phyloP scores from a whole-genome alignment of 164 flowering plant species.

The Liriodendron chinense region DNA sequence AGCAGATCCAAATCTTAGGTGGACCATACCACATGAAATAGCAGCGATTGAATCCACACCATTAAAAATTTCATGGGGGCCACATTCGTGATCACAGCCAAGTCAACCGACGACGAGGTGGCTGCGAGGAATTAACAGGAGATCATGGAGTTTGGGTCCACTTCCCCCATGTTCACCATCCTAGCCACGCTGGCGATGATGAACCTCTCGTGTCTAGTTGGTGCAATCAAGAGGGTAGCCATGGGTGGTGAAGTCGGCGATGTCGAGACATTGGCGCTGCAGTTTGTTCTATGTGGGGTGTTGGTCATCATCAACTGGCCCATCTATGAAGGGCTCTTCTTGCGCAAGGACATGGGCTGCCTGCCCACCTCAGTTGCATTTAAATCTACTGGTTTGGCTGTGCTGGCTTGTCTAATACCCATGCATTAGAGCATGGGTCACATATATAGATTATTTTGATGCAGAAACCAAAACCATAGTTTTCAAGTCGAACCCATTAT shows the following conservation, averaged over 20 bases:
- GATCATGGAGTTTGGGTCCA: slow-evolving; percentile 64
- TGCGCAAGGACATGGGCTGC: slow-evolving; percentile 67
- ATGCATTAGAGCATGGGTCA: background rate
- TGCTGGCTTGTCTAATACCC: slow-evolving; percentile 7
- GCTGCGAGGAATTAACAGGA: slow-evolving; percentile 46
- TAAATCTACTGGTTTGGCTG: slow-evolving; percentile 39
- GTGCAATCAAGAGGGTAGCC: slow-evolving; percentile 21
- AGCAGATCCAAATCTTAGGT: too few relatives aligned
- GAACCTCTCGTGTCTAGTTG: slow-evolving; percentile 45
- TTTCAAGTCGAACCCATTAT: background rate
- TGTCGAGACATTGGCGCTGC: slow-evolving; percentile 30
- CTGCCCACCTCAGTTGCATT: slow-evolving; percentile 46
- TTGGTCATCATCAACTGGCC: slow-evolving; percentile 55
- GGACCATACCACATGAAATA: too few relatives aligned
- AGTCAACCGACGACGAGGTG: slow-evolving; percentile 52
- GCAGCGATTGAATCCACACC: too few relatives aligned
- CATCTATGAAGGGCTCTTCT: slow-evolving; percentile 51
- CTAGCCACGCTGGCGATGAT: slow-evolving; percentile 55
- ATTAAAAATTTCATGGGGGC: too few relatives aligned
- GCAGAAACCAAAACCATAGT: background rate
- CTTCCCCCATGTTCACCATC: slow-evolving; percentile 52
- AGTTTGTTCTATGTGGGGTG: slow-evolving; percentile 39
- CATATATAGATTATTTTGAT: background rate
- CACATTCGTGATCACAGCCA: slow-evolving; percentile 45
- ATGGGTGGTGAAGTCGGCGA: background rate